Evolutionary conservation across 257 asterid species (phyloP), one percentile per base, ranked within the genome.

Genomic region (Parsonsia alboflavescens): DNA sequence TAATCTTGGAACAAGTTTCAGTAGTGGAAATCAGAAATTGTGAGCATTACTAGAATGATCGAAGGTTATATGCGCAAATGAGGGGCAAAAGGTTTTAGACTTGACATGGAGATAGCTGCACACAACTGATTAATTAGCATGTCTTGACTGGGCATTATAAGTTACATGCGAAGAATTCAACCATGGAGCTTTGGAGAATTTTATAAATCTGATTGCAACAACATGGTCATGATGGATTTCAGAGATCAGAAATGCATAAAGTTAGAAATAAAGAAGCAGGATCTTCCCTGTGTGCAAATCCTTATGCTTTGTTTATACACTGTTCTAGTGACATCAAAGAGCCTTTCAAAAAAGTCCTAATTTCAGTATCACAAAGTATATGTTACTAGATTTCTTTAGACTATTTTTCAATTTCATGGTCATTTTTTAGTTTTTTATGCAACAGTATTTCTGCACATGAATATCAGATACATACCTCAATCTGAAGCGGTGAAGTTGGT

Each of bases 401-500:
- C 11, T 30, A 54, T 62, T 24, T 57, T 22, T 9, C 3, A 57
- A 10, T 12, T 22, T 11, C 30, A 62, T 5, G 13, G 15, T 5
- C n/a, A 61, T 61, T 24, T 28, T 4, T 28, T 42, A 24, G 48
- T 41, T 54, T 72, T 42, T 24, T 53, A 63, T 21, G 5, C 12
- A n/a, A 45, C 10, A 33, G 2, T 52, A 53, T 10, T 59, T 75
- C 13, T n/a, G 7, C 9, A 36, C 26, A 58, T 16, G 46, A 68
- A 61, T 44, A 58, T 24, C 19, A 44, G 26, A 36, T 1, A 12
- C 13, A 74, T 84, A 94, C 98, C 98, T 91, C 98, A 77, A 94
- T 91, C 78, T 94, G 97, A 9, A 88, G 57, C 30, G 98, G 98
- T 8, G 97, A 87, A 21, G 97, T 90, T 44, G 97, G 84, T 68